Evolutionary conservation across 306 rosid genomes (phyloP), one percentile per base, ranked within the genome.

Genomic region (Hippophae rhamnoides): DNA sequence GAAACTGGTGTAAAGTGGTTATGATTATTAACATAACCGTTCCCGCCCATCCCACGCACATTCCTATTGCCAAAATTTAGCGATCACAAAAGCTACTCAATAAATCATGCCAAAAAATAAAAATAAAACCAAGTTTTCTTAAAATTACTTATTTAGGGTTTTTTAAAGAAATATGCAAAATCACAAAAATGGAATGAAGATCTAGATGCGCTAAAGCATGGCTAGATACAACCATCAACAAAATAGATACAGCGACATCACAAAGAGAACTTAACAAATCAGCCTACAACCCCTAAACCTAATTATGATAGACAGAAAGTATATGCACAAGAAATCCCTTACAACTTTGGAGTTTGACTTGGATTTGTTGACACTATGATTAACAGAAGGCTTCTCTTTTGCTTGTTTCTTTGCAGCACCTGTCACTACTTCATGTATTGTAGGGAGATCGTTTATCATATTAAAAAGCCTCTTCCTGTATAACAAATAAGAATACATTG

Each of bases 391-490:
- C 77, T 84, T 90, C 69, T 86, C 94, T 86, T 87, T 87, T 14
- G 65, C 78, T 66, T 74, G 90, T 64, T 86, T 87, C 80, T 87
- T 90, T 13, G 81, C 90, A 55, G 78, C 48, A 63, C 95, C 97
- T 13, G 95, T 79, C 69, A 86, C 90, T 57, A 87, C 76, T 81
- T 90, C 95, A 77, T 72, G 87, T 73, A 87, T 68, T 46, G 97
- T 77, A 58, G 95, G 95, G 60, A 87, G 80, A 47, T 90, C 94
- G 70, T 86, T 90, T 56, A 87, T 79, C 95, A 90, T 82, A 58
- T 72, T 84, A 71, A 87, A 87, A 43, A 90, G 95, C 43, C 90
- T 81, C 62, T 83, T 82, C 86, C 97, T 90, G 81, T 66, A 69
- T 60, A 58, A 63, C 43, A 59, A 64, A 55, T 18, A 46, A 42